Percentiles rank a stretch among this genome's conserved stretches.
Conservation (phyloP, 768 basidiomycete species). For the Agaricus bisporus region DNA sequence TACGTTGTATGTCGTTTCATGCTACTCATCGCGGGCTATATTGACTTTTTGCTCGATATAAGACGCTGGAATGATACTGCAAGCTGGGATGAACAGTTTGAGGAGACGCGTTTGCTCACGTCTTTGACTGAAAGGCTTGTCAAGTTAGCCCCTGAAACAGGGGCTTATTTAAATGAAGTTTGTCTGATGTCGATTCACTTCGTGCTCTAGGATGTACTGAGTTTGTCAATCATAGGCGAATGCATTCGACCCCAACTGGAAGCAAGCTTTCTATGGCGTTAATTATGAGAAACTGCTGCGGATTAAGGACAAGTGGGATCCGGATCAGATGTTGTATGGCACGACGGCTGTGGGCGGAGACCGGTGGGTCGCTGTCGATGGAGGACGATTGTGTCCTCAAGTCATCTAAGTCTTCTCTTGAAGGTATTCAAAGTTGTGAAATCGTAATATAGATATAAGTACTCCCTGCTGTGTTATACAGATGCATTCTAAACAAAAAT, state of each 20-base stretch:
- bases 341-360: conserved; percentile 15
- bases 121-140: conserved; percentile 8
- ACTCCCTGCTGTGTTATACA: no score
- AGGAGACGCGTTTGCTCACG: conserved; percentile 7
- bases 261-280: conserved; percentile 12
- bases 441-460: no score
- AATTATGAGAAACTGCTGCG: conserved; percentile 12
- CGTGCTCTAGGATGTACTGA: neutral
- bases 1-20: conserved; percentile 1
- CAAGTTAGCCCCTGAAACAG: conserved; percentile 12
- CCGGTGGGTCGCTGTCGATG: conserved; percentile 9
- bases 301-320: conserved; percentile 14
- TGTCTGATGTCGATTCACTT: neutral
- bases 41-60: neutral
- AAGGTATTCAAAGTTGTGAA: no score
- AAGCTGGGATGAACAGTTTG: conserved; percentile 10
- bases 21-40: neutral
- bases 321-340: conserved; percentile 14
- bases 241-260: conserved; percentile 15
- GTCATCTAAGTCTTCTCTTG: no score
- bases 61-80: conserved; percentile 13
- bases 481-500: no score
- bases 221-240: conserved; percentile 10
- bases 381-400: conserved; percentile 9
- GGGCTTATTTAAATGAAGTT: conserved; percentile 16